Conservation (phyloP, 2,329 filamentous ascomycete genomes). For the Fusarium sp. region DNA sequence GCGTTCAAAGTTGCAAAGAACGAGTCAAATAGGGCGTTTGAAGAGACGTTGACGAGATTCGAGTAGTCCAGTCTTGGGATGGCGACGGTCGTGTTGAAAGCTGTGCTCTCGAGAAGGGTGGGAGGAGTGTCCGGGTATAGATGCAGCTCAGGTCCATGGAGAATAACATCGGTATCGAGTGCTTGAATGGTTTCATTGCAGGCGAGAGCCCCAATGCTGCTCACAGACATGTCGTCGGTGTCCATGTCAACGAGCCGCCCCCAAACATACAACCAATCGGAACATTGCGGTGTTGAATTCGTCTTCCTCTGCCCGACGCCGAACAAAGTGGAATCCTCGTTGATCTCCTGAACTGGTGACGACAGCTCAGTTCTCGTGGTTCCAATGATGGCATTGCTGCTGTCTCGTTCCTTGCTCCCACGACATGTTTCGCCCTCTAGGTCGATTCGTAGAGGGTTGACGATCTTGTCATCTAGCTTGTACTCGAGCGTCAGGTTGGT, state of each 20-base stretch:
- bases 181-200: constrained; percentile 53
- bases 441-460: constrained; percentile 38
- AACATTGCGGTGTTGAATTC: constrained; percentile 40
- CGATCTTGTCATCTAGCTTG: constrained; percentile 18
- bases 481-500: constrained; percentile 40
- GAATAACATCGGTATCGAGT: constrained; percentile 36
- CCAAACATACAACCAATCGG: constrained; percentile 50
- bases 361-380: constrained; percentile 11
- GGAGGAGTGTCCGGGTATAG: constrained; percentile 46
- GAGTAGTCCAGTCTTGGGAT: constrained; percentile 45
- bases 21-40: constrained; percentile 44
- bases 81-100: constrained; percentile 29
- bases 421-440: constrained; percentile 36
- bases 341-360: neutral
- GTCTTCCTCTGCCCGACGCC: constrained; percentile 34
- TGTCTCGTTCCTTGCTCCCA: constrained; percentile 2
- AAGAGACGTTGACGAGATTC: constrained; percentile 40
- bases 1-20: constrained; percentile 51
- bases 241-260: constrained; percentile 42
- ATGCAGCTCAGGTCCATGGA: constrained; percentile 37
- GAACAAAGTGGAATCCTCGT: constrained; percentile 18
- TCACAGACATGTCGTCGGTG: constrained; percentile 41
- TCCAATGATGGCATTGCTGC: constrained; percentile 33
- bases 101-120: constrained; percentile 36
- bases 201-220: constrained; percentile 46